phyloP scores from a whole-genome alignment of 2,329 filamentous ascomycete genomes.

The Claviceps pusilla region DNA sequence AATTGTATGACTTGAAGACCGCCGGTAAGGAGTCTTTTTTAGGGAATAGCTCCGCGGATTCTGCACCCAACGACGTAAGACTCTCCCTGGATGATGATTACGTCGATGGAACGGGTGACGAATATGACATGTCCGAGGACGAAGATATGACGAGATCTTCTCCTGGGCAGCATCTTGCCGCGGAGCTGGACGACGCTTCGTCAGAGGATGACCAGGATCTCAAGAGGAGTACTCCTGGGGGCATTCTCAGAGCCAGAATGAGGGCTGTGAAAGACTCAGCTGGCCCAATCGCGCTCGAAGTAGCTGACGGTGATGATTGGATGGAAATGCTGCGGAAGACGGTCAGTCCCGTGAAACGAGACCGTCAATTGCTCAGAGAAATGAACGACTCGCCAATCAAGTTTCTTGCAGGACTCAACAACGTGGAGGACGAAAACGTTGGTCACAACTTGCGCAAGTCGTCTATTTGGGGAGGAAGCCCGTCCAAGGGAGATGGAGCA shows the following conservation, averaged over 20 bases:
- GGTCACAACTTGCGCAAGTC: slow-evolving; percentile 34
- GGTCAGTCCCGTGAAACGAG: slow-evolving; percentile 83
- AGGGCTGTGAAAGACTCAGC: slow-evolving; percentile 45
- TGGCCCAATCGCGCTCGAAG: slow-evolving; percentile 43
- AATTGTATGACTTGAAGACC: slow-evolving; percentile 40
- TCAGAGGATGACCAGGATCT: slow-evolving; percentile 35
- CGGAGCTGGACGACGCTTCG: slow-evolving; percentile 52
- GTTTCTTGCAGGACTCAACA: slow-evolving; percentile 12
- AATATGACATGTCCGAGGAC: slow-evolving; percentile 60
- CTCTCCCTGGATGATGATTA: slow-evolving; percentile 46
- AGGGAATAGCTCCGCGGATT: slow-evolving; percentile 80
- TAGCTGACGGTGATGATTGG: slow-evolving; percentile 70
- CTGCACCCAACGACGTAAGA: slow-evolving; percentile 46
- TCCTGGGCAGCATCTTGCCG: slow-evolving; percentile 56
- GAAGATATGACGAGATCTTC: slow-evolving; percentile 68
- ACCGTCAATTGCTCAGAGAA: slow-evolving; percentile 56
- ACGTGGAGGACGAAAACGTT: slow-evolving; percentile 20
- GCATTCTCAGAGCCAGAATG: slow-evolving; percentile 48
- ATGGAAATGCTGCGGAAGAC: slow-evolving; percentile 86
- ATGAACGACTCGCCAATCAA: slow-evolving; percentile 38
- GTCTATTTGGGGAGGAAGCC: slow-evolving; percentile 21
- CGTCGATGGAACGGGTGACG: slow-evolving; percentile 45
- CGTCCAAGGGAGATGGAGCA: slow-evolving; percentile 15
- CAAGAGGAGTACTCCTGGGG: slow-evolving; percentile 37
- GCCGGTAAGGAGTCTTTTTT: slow-evolving; percentile 66